Base-by-base conservation (phyloP, 768 basidiomycete genomes). In the Xanthoconium stramineum region DNA sequence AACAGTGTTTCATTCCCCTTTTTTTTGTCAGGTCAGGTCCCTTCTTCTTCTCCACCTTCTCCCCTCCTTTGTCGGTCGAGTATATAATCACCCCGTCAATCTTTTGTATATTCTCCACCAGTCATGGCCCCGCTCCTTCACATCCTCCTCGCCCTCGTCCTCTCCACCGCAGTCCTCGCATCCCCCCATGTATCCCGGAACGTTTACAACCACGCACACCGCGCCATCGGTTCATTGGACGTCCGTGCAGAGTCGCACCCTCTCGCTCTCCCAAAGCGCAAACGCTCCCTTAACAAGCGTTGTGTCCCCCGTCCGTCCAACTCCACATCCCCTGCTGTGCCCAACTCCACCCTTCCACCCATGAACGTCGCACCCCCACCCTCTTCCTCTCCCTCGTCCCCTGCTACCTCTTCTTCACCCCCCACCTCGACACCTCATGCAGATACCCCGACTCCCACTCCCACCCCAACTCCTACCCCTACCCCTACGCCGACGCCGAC, bases 151-250 rank as follows among this genome's bases (percentile, higher is more conserved):
- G 61, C 69, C 59, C 53, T 80, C 67, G 60, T 68, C 57, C 57
- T 81, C 70, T 71, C 76, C 43, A 72, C 66, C 45, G 17, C 61
- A 40, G 70, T 71, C 52, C 53, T 76, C 47, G 67, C 75, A 0
- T 73, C 69, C 36, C 77, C 77, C 3, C 76, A 78, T 52, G 36
- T 65, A n/a, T 50, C 69, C n/a, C 74, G 72, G 45, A 56, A 65
- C 50, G 58, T 59, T 6, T 44, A 67, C 51, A 43, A 49, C 24
- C 69, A 64, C 14, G 50, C 47, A 61, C 61, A 69, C 54, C 71
- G 61, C 17, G 58, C 51, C 35, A 8, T 61, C 30, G 56, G 39
- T 2, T 36, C n/a, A 0, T 6, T 55, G 0, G 47, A 36, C 11
- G 19, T 28, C 15, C 50, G n/a, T 12, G 17, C 30, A 6, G 61